Evolutionary conservation across 345 rosid genomes (phyloP), one percentile per base, ranked within the genome.

Genomic region (Gossypium arboreum): DNA sequence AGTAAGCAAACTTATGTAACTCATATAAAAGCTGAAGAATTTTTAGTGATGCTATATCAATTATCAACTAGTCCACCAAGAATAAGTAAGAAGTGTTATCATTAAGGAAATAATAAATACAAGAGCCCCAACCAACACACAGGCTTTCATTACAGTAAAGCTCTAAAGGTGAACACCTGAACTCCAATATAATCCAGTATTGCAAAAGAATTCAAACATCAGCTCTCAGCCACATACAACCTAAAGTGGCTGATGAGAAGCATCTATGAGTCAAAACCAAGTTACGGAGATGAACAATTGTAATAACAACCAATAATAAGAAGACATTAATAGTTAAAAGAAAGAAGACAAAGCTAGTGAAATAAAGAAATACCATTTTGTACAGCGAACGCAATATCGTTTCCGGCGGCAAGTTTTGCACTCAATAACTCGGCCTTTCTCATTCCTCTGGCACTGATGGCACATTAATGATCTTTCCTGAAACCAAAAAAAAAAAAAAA

Each of bases 391-490:
- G 73, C 94, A 90, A 75, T 69, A 88, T 0, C 91, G 90, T 81
- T 84, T 86, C 29, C 55, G 74, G 12, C 29, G 67, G 72, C 94
- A 88, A 3, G 12, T 68, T 17, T 27, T 65, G 79, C 91, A 90
- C 18, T 83, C 51, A 54, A 83, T 86, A 73, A 84, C 87, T 12
- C 44, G 44, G 27, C 81, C 86, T 45, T 77, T 88, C 39, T 90
- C 90, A 61, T 76, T 85, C 60, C 88, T 63, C 74, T 90, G 83
- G 73, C 94, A 90, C 29, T 90, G 94, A 71, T 89, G 91, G 68
- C 91, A 87, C 86, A 77, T 88, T 55, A 51, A 22, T 4, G 82
- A 69, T 16, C 41, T 11, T 55, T 18, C 59, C 59, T 55, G 24
- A 55, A 55, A n/a, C 59, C 12, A n/a, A 16, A 17, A 54, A 55